Base-by-base conservation (phyloP, 257 asterid species). In the Euphrasia confusa region DNA sequence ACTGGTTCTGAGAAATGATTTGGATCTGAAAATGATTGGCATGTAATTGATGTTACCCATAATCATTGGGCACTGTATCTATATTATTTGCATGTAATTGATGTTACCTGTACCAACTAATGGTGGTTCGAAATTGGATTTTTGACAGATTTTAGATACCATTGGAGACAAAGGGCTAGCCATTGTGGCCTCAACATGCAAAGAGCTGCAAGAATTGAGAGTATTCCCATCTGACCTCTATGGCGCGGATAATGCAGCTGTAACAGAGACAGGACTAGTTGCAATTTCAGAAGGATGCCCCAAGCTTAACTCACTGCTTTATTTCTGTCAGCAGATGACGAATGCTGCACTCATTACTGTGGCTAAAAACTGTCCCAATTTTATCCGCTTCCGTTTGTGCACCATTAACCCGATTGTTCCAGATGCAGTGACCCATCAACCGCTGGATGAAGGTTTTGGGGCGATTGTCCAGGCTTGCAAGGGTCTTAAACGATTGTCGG, bases 371-470 rank as follows among this genome's bases (percentile, higher is more conserved):
- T 80, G 90, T 74, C 90, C 90, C 7, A 83, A 83, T 64, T 83
- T 83, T 58, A 78, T 77, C 55, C 79, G 88, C 10, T 85, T 85
- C 76, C 72, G 81, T 24, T 62, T 85, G 28, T 68, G 78, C 76
- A 83, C 84, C 27, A 66, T 75, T 9, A 81, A 83, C 69, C 94
- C 94, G 1, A 58, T 37, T 24, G 49, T 73, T 45, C 86, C 90
- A 27, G 94, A 85, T 66, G 86, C 80, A 0, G 73, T 69, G 28
- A 85, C 94, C 28, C 67, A 49, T 76, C 77, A 40, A 65, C 94
- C 94, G 13, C 80, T 85, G 1, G 94, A 83, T 55, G 94, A 85
- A 62, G 90, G 90, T 32, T 85, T 83, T 60, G 94, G 94, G 61
- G 90, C 88, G 17, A 79, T 83, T 32, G 88, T 80, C 10, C 81